Base-by-base conservation (phyloP, 2,329 filamentous ascomycete species). In the Penicillium sp. region DNA sequence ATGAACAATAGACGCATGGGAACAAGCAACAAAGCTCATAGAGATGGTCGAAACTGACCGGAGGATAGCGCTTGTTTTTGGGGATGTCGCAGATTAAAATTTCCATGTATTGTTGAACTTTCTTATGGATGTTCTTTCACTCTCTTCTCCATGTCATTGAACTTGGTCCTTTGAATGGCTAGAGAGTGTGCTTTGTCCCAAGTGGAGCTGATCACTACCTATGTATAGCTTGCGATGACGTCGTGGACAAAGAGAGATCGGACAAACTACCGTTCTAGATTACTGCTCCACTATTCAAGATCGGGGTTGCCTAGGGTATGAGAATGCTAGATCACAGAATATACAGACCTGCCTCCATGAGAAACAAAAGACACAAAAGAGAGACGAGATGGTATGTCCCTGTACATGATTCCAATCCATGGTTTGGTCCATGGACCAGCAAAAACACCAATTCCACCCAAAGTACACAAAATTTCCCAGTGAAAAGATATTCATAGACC, bases 311-410 rank as follows among this genome's bases (percentile, higher is more conserved):
- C 26, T 16, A 2, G 13, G 16, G 27, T 26, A 39, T 35, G 27
- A 32, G 28, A 35, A 37, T 38, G 45, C 30, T 46, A 48, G 38
- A 48, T 46, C 37, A 44, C 45, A 42, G 29, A 41, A 46, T 48
- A 35, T 48, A 48, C 45, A 48, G 43, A 28, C 37, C 45, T 41
- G 45, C 40, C 37, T 36, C 33, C 26, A 20, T 37, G 36, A 28
- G 36, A 41, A 20, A 23, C 25, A 32, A n/a, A 28, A 13, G 10
- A 16, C n/a, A 26, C 14, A 23, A 25, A 34, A 39, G 26, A 39
- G 17, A 30, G 15, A 18, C 41, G 11, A 23, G 37, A 43, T 23
- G 17, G 23, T 29, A 25, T 12, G 16, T n/a, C 44, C 33, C 43
- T 39, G 28, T 43, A 46, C 44, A 44, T 41, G 33, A 46, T 38